phyloP scores from a whole-genome alignment of 148 eudicot genomes.

The Rhododendron ferrugineum region DNA sequence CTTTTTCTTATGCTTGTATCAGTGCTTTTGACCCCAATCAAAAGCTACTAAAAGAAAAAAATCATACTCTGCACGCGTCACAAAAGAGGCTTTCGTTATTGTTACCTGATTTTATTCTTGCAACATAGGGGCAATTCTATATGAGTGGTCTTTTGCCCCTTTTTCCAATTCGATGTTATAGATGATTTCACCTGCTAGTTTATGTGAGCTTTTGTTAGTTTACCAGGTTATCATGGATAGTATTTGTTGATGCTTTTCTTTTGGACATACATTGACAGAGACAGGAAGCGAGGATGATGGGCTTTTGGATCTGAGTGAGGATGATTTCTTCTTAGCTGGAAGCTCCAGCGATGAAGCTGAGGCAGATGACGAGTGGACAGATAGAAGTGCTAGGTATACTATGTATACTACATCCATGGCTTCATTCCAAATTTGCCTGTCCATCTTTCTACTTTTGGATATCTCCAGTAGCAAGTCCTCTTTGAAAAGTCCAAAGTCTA shows the following conservation, averaged over 20 bases:
- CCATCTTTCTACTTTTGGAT: neutral
- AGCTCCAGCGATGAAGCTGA: slow-evolving; percentile 91
- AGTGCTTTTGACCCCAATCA: neutral
- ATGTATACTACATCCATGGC: neutral
- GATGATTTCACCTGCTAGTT: neutral
- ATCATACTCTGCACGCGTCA: neutral
- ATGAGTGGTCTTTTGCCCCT: neutral
- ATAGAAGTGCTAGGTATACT: slow-evolving; percentile 73
- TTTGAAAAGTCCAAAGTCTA: neutral
- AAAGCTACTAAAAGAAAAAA: neutral
- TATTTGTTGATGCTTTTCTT: neutral
- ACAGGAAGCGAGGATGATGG: slow-evolving; percentile 99
- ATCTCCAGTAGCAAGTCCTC: neutral
- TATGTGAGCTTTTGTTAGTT: neutral
- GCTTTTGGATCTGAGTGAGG: slow-evolving; percentile 71
- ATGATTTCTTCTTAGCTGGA: slow-evolving; percentile 78
- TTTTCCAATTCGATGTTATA: neutral
- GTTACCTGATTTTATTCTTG: neutral
- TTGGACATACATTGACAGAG: slow-evolving; percentile 41
- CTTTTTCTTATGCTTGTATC: neutral
- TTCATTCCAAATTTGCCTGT: neutral
- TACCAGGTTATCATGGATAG: neutral
- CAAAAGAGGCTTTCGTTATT: neutral
- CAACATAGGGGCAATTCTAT: neutral
- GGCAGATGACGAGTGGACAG: slow-evolving; percentile 96